Percentiles rank a stretch among this genome's conserved stretches.
These are phyloP conservation scores for Penicillium sp. DNA, from an alignment of 2,329 filamentous ascomycete genomes.

Conservation along the genomic window DNA sequence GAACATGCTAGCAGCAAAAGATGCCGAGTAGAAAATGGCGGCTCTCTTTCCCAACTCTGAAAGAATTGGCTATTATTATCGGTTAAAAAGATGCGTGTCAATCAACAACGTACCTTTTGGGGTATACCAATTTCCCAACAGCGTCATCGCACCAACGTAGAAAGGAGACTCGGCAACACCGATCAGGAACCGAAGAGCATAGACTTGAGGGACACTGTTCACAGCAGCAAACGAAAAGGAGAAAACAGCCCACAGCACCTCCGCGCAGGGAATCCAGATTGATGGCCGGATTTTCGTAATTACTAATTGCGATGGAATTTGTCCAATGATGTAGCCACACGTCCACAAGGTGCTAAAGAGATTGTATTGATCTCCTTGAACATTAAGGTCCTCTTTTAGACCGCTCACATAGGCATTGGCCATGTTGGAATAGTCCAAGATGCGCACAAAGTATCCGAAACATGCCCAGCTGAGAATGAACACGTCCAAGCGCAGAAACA, in stretches of 20 bases:
- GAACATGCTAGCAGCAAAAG: not conserved
- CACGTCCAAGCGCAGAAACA: no score
- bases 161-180: not conserved
- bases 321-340: not conserved
- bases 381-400: conserved; percentile 3
- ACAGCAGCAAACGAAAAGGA: not conserved
- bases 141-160: not conserved
- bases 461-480: no score
- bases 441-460: no score
- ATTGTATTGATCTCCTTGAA: not conserved
- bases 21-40: not conserved
- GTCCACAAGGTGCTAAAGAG: not conserved
- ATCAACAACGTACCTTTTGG: not conserved
- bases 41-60: not conserved
- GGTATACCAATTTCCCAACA: not conserved
- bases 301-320: conserved; percentile 2
- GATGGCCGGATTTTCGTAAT: not conserved
- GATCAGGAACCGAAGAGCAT: not conserved
- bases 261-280: not conserved
- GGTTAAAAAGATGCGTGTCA: no score
- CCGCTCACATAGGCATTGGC: not conserved
- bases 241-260: not conserved
- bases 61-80: not conserved
- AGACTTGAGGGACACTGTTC: not conserved
- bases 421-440: no score